phyloP scores from a whole-genome alignment of 2,329 filamentous ascomycete species.

The Aspergillus sp. region DNA sequence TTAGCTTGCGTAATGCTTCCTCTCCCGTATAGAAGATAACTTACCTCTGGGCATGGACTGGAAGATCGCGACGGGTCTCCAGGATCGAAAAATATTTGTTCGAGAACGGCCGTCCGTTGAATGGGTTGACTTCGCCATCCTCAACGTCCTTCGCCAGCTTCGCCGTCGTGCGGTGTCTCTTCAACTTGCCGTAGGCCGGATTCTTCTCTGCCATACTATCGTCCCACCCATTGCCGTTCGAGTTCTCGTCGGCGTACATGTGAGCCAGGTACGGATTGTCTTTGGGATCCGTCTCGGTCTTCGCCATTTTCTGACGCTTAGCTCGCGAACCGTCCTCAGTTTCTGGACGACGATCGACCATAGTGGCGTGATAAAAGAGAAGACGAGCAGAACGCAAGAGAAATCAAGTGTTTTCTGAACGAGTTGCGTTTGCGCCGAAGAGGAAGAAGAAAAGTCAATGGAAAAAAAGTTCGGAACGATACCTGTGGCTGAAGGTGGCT shows the following conservation, averaged over 20 bases:
- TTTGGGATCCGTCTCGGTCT: conserved; percentile 45
- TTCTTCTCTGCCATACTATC: conserved; percentile 17
- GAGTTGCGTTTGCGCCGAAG: conserved; percentile 1
- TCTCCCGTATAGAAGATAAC: conserved; percentile 16
- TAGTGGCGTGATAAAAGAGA: conserved; percentile 23
- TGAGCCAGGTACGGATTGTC: conserved; percentile 89
- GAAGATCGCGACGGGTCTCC: conserved; percentile 72
- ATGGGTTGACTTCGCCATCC: conserved; percentile 75
- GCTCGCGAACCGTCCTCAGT: conserved; percentile 43
- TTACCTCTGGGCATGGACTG: conserved; percentile 83
- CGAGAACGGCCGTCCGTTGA: conserved; percentile 71
- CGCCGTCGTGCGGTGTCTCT: conserved; percentile 73
- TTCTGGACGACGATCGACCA: conserved; percentile 54
- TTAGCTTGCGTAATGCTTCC: background rate
- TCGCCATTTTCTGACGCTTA: conserved; percentile 50
- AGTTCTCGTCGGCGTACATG: conserved; percentile 58
- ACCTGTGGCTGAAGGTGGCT: background rate
- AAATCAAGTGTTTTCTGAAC: conserved; percentile 1
- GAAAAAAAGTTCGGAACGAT: background rate
- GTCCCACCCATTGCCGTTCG: conserved; percentile 21
- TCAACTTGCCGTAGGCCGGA: conserved; percentile 59
- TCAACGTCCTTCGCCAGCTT: conserved; percentile 66
- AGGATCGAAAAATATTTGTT: conserved; percentile 86
- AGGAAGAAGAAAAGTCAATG: conserved; percentile 4
- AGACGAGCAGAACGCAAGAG: conserved; percentile 8